Evolutionary conservation across 1,284 basidiomycete species (phyloP), one percentile per base, ranked within the genome.

Genomic region (Ustanciosporium gigantosporum): DNA sequence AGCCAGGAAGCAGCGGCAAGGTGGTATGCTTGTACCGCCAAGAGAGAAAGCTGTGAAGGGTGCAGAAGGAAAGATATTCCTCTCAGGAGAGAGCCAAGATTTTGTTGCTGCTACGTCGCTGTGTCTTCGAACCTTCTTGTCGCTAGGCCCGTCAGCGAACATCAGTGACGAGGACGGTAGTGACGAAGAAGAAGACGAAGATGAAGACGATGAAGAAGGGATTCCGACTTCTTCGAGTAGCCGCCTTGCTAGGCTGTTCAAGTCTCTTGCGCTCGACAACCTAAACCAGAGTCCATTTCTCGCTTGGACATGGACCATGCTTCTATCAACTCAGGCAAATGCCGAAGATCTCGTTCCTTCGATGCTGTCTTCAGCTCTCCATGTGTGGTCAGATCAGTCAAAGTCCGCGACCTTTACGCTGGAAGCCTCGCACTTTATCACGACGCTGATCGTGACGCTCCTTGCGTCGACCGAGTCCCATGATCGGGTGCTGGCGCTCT

Each of bases 391-490:
- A 1, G 46, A 47, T 9, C 2, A 14, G 3, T 19, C 20, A 2
- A 42, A 57, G 0, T 38, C 61, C 36, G 32, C 27, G 13, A 46
- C 40, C 22, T 29, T 41, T 11, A 21, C 45, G 0, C 2, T 44
- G 9, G 31, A 43, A n/a, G 31, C 49, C 16, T 41, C 58, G 24
- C 2, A 48, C 88, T 88, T 87, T 75, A 72, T 88, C 19, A 89
- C 90, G 0, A 81, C 85, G 4, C 79, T 90, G 1, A 81, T 93
- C 13, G 80, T 93, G 2, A 79, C 88, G 17, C 84, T 2, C 59
- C 80, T 7, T 79, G 81, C 16, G 83, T 85, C 25, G 17, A 9
- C 17, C 20, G 32, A 35, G 9, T 8, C 8, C 9, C 11, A 35
- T 65, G 79, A 8, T 64, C 53, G 66, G 81, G 19, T 36, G 29